These are phyloP conservation scores for Prunus campanulata DNA, from an alignment of 306 rosid species.

Conservation along the genomic window DNA sequence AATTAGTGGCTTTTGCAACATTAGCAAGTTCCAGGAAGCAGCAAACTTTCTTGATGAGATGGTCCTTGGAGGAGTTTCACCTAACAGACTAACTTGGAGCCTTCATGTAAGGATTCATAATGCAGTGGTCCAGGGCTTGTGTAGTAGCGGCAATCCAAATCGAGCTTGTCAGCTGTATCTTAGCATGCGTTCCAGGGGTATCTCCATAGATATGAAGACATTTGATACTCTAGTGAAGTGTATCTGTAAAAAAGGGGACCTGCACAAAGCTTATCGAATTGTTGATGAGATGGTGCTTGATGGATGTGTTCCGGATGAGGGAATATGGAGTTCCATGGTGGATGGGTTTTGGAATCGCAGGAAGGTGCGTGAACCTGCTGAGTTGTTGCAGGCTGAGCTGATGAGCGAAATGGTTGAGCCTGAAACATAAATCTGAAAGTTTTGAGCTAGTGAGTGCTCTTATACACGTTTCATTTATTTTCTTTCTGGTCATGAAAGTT, in stretches of 20 bases:
- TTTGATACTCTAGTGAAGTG: constrained; percentile 51
- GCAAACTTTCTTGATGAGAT: constrained; percentile 92
- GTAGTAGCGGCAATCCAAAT: constrained; percentile 33
- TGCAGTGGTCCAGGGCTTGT: constrained; percentile 72
- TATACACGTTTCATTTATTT: neutral
- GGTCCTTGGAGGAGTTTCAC: constrained; percentile 64
- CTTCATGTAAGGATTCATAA: constrained; percentile 72
- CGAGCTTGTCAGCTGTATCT: constrained; percentile 81
- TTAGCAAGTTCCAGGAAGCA: constrained; percentile 62
- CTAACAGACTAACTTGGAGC: constrained; percentile 69
- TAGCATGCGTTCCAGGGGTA: constrained; percentile 71
- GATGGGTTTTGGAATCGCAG: constrained; percentile 65
- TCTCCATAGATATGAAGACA: constrained; percentile 48
- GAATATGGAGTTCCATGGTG: constrained; percentile 58
- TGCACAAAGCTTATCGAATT: constrained; percentile 63
- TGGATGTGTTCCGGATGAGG: constrained; percentile 69
- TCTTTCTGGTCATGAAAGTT: neutral
- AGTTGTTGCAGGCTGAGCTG: constrained; percentile 51
- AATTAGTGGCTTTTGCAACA: constrained; percentile 59
- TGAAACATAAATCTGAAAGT: neutral
- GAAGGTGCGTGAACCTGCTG: constrained; percentile 64
- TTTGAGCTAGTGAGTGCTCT: neutral
- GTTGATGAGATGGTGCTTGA: constrained; percentile 78
- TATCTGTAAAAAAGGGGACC: constrained; percentile 63
- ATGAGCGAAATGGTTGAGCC: constrained; percentile 21